Evolutionary conservation across 1,284 basidiomycete genomes (phyloP), one percentile per base, ranked within the genome.

Genomic region (Puccinia novopanici): DNA sequence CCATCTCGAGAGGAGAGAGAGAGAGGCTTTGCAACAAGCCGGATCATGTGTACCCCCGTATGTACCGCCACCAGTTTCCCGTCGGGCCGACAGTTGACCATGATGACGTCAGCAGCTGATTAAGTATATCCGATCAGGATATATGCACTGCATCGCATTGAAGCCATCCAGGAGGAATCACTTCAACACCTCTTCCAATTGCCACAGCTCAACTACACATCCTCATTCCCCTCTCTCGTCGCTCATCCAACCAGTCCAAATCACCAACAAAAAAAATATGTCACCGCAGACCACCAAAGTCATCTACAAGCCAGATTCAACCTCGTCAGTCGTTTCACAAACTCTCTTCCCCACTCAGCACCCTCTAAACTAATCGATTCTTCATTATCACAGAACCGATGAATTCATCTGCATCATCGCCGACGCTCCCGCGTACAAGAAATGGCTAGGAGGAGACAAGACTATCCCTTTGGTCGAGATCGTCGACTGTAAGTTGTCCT

Each of bases 381-480:
- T n/a, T 3, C 19, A 45, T 67, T 12, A 24, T 30, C 30, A 24
- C 65, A 78, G 75, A 15, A 80, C 78, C 17, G 71, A 80, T 42
- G 78, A 80, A 72, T 80, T 72, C 50, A 80, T 80, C 63, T 63
- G 42, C n/a, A 74, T 80, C 24, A 67, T 80, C 37, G 34, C 68
- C 27, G 78, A 78, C 45, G 24, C 37, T 15, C 12, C 0, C 22
- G 75, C 75, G n/a, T 92, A 87, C 86, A 89, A 90, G 87, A 91
- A 90, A 85, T 93, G 91, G 91, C 91, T 90, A 86, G 88, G 87
- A 17, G 92, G 91, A 88, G 91, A 91, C 92, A 83, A 87, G 48
- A 86, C 91, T 27, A 89, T 92, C 82, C 89, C 91, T 55, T 86
- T 93, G 12, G 85, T 89, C 24, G 88, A 90, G 3, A 90, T 93